Conservation (phyloP, 2,329 filamentous ascomycete genomes). For the Cordyceps tenuipes region DNA sequence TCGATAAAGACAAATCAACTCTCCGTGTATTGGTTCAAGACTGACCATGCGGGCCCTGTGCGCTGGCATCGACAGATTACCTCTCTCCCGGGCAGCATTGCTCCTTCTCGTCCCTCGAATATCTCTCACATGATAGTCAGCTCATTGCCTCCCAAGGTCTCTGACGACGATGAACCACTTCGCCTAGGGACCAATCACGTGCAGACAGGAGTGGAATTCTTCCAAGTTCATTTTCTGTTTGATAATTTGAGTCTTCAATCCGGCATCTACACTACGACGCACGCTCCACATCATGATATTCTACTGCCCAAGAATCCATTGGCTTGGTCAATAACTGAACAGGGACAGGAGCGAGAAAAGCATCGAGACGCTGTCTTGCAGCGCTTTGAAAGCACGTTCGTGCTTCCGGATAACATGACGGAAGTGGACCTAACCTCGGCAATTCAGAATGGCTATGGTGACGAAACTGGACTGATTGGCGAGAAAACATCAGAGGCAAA, state of each 20-base stretch:
- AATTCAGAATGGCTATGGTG: neutral
- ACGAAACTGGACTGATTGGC: slow-evolving; percentile 14
- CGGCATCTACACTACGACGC: slow-evolving; percentile 25
- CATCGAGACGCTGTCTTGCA: slow-evolving; percentile 22
- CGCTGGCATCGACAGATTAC: slow-evolving; percentile 31
- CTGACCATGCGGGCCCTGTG: slow-evolving; percentile 18
- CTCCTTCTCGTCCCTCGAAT: slow-evolving; percentile 1
- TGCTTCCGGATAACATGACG: slow-evolving; percentile 29
- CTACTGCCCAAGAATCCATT: slow-evolving; percentile 21
- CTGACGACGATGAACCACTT: slow-evolving; percentile 3
- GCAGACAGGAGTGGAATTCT: slow-evolving; percentile 32
- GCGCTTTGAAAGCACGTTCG: slow-evolving; percentile 24
- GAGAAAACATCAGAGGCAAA: slow-evolving; percentile 6
- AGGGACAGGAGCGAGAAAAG: slow-evolving; percentile 21
- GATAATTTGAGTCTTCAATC: slow-evolving; percentile 36
- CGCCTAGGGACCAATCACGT: slow-evolving; percentile 25
- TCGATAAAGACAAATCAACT: slow-evolving; percentile 25
- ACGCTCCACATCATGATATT: slow-evolving; percentile 19
- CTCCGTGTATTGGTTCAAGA: slow-evolving; percentile 28
- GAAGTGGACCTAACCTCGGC: slow-evolving; percentile 18
- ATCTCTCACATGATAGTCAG: slow-evolving; percentile 23
- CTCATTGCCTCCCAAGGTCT: slow-evolving; percentile 18
- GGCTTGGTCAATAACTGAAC: slow-evolving; percentile 19
- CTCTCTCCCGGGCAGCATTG: slow-evolving; percentile 16
- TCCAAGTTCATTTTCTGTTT: slow-evolving; percentile 36